Percentiles rank a stretch among this genome's conserved stretches.
Evolutionary conservation across 345 rosid species (phyloP).

Genomic region (Citrus unshiu): DNA sequence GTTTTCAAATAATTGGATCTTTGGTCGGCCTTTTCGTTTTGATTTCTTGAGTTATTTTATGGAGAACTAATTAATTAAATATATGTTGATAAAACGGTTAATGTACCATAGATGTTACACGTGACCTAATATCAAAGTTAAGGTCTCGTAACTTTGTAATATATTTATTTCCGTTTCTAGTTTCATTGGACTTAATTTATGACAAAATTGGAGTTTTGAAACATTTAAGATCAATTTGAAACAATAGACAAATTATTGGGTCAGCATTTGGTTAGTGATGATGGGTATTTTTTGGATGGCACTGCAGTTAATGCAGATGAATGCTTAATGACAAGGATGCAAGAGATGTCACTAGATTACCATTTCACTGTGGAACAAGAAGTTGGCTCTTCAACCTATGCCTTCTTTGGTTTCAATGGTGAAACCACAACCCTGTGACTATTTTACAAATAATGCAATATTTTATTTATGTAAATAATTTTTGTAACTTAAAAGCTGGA

Average conservation of each 20-base stretch:
- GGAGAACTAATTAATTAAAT: too few relatives aligned
- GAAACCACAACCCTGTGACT: not conserved
- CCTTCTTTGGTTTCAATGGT: slow-evolving; percentile 81
- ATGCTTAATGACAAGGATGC: slow-evolving; percentile 76
- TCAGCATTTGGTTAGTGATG: not conserved
- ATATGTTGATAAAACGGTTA: not conserved
- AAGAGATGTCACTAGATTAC: slow-evolving; percentile 72
- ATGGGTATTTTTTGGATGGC: not conserved
- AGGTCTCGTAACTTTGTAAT: too few relatives aligned
- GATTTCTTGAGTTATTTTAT: not conserved
- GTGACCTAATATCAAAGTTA: not conserved
- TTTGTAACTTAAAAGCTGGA: not conserved
- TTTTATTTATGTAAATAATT: not conserved
- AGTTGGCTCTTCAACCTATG: slow-evolving; percentile 62
- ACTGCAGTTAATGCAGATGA: slow-evolving; percentile 61
- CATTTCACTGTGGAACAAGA: slow-evolving; percentile 60
- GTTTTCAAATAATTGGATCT: not conserved
- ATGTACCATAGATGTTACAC: too few relatives aligned
- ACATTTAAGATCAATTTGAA: too few relatives aligned
- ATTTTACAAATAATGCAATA: not conserved
- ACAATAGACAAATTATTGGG: not conserved
- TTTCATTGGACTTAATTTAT: too few relatives aligned
- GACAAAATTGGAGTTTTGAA: too few relatives aligned
- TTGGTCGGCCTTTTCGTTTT: not conserved
- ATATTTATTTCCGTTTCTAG: too few relatives aligned